phyloP scores from a whole-genome alignment of 1,284 basidiomycete genomes.

The Moesziomyces sp. region DNA sequence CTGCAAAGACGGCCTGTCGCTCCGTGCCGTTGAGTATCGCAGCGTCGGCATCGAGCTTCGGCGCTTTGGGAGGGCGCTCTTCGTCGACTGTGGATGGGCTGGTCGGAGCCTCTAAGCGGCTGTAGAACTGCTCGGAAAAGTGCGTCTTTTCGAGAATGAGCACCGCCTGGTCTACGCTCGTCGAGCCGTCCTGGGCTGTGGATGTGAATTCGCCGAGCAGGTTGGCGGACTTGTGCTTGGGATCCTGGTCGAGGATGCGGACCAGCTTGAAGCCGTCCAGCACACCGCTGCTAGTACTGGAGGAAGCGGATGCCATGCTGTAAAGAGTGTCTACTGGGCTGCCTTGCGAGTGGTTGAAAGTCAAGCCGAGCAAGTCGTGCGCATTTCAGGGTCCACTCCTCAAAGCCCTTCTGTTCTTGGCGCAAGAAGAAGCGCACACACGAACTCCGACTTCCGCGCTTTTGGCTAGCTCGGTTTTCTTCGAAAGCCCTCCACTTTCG shows the following conservation, averaged over 20 bases:
- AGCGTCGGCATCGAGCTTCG: conserved; percentile 2
- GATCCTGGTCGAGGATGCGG: conserved; percentile 52
- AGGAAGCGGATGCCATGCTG: background rate
- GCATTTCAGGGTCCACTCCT: conserved; percentile 20
- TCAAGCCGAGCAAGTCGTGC: background rate
- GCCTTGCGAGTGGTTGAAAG: too few species aligned
- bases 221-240: conserved; percentile 43
- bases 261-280: conserved; percentile 54
- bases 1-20: conserved; percentile 13
- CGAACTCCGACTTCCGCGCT: conserved; percentile 20
- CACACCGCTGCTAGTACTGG: background rate
- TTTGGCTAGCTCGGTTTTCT: conserved; percentile 11
- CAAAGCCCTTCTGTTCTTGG: background rate
- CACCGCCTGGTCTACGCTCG: conserved; percentile 41
- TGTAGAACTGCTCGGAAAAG: conserved; percentile 48
- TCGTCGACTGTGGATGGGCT: background rate
- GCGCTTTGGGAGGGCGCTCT: background rate
- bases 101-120: background rate
- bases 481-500: conserved; percentile 27
- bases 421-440: background rate
- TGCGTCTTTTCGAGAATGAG: conserved; percentile 64
- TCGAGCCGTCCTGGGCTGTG: background rate
- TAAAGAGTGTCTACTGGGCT: background rate
- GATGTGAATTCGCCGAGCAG: conserved; percentile 34
- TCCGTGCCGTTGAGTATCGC: background rate